Evolutionary conservation across 2,329 filamentous ascomycete genomes (phyloP).

Genomic region (Hyphodiscus sp.): DNA sequence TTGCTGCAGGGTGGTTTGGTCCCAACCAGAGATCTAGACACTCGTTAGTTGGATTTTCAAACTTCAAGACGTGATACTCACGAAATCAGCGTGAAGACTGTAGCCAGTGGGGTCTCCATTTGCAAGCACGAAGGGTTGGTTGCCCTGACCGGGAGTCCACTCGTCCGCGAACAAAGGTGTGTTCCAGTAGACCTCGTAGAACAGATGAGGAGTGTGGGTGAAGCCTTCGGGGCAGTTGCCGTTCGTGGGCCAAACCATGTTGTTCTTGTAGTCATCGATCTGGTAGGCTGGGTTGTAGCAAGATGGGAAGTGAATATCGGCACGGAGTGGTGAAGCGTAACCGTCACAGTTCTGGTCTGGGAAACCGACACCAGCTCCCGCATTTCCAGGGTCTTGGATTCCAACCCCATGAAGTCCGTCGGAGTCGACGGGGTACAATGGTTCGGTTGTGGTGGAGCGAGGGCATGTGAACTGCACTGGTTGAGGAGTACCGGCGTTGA

Average conservation of each 20-base stretch:
- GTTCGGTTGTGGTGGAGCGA: constrained; percentile 39
- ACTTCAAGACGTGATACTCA: constrained; percentile 11
- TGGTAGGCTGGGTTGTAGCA: constrained; percentile 71
- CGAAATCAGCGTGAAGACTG: constrained; percentile 73
- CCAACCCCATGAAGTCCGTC: constrained; percentile 47
- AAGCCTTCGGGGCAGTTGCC: constrained; percentile 67
- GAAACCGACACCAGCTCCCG: constrained; percentile 57
- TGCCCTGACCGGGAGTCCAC: constrained; percentile 53
- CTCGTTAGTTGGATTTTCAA: constrained; percentile 30
- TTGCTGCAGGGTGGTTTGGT: constrained; percentile 57
- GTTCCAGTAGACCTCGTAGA: constrained; percentile 83
- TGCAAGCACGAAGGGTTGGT: constrained; percentile 68
- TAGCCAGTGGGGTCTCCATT: constrained; percentile 73
- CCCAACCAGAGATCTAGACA: constrained; percentile 70
- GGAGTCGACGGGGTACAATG: constrained; percentile 48
- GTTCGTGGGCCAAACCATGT: constrained; percentile 73
- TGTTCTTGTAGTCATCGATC: constrained; percentile 48
- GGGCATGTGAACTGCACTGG: constrained; percentile 56
- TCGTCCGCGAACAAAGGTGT: constrained; percentile 58
- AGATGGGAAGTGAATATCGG: constrained; percentile 82
- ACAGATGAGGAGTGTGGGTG: constrained; percentile 64
- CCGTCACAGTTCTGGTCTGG: constrained; percentile 64
- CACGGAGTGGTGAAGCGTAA: constrained; percentile 57
- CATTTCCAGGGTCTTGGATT: constrained; percentile 47
- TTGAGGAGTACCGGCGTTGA: constrained; percentile 45